Percentiles rank a stretch among this genome's conserved stretches.
Conservation (phyloP, 768 basidiomycete species). For the Trichaptum fuscoviolaceum region DNA sequence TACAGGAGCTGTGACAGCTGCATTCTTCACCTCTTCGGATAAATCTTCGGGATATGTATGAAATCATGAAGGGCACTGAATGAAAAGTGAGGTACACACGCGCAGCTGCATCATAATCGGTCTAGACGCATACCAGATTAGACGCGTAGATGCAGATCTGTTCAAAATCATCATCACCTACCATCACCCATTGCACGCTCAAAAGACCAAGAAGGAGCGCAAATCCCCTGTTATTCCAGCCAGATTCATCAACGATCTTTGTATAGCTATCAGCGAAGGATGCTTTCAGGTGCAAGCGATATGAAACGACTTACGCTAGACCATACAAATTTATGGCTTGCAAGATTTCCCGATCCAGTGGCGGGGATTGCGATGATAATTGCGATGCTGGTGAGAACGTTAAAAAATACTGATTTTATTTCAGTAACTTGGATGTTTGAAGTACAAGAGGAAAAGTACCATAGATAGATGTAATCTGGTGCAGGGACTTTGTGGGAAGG, state of each 20-base stretch:
- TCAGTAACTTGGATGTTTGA: background rate
- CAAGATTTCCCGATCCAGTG: constrained; percentile 14
- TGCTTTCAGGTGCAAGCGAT: background rate
- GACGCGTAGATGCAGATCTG: background rate
- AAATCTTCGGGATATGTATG: constrained; percentile 9
- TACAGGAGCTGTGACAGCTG: constrained; percentile 13
- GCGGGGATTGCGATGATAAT: constrained; percentile 40
- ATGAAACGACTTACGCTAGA: constrained; percentile 13
- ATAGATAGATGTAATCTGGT: constrained; percentile 26
- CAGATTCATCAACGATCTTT: constrained; percentile 34
- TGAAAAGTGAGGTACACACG: constrained; percentile 4
- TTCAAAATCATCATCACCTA: background rate
- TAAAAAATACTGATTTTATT: constrained; percentile 36
- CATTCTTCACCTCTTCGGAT: constrained; percentile 17
- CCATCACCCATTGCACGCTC: constrained; percentile 45
- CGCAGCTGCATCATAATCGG: constrained; percentile 14
- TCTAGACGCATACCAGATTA: constrained; percentile 1
- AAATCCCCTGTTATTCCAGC: constrained; percentile 36
- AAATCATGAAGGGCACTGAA: background rate
- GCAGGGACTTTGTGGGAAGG: constrained; percentile 28
- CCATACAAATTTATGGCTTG: constrained; percentile 18
- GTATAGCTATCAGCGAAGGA: constrained; percentile 18
- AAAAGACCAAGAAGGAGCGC: constrained; percentile 42
- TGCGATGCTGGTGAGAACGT: constrained; percentile 35
- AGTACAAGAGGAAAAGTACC: constrained; percentile 5